These are phyloP conservation scores for Penicillium herquei DNA, from an alignment of 495 filamentous ascomycete species.

Conservation along the genomic window DNA sequence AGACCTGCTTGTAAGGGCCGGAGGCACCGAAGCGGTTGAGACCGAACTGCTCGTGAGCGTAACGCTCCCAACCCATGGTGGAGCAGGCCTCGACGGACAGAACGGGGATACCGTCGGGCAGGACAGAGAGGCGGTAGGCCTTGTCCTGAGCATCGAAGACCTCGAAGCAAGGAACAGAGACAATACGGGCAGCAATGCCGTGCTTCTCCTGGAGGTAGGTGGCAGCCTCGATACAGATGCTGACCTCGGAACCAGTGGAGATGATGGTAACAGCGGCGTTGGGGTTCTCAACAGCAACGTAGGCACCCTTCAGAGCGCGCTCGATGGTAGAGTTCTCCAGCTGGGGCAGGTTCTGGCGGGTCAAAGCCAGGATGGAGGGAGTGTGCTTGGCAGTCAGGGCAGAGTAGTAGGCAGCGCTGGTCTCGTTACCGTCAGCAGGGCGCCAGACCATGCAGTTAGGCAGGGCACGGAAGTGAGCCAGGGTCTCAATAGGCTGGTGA, in stretches of 20 bases:
- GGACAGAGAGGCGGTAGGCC: slow-evolving; percentile 85
- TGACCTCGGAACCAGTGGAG: slow-evolving; percentile 94
- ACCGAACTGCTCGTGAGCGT: slow-evolving; percentile 98
- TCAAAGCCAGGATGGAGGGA: slow-evolving; percentile 88
- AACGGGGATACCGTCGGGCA: slow-evolving; percentile 92
- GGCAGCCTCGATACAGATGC: slow-evolving; percentile 87
- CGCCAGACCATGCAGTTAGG: slow-evolving; percentile 99
- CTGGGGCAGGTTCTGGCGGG: slow-evolving; percentile 97
- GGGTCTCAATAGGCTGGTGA: slow-evolving; percentile 99
- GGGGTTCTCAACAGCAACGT: slow-evolving; percentile 81
- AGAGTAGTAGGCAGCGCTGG: slow-evolving; percentile 94
- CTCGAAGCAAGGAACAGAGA: slow-evolving; percentile 95
- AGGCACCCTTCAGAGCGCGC: slow-evolving; percentile 88
- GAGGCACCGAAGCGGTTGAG: slow-evolving; percentile 97
- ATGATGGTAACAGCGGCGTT: slow-evolving; percentile 86
- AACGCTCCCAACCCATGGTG: slow-evolving; percentile 95
- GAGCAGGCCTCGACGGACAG: slow-evolving; percentile 93
- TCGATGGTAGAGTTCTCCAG: slow-evolving; percentile 90
- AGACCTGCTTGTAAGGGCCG: slow-evolving; percentile 96
- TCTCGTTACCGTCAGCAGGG: slow-evolving; percentile 98
- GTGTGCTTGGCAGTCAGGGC: slow-evolving; percentile 89
- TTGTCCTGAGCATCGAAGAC: slow-evolving; percentile 93
- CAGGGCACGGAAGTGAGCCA: slow-evolving; percentile 97
- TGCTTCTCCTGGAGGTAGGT: slow-evolving; percentile 88
- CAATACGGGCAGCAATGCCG: slow-evolving; percentile 83